Evolutionary conservation across 2,329 filamentous ascomycete genomes (phyloP).

Genomic region (Clonostachys chloroleuca): DNA sequence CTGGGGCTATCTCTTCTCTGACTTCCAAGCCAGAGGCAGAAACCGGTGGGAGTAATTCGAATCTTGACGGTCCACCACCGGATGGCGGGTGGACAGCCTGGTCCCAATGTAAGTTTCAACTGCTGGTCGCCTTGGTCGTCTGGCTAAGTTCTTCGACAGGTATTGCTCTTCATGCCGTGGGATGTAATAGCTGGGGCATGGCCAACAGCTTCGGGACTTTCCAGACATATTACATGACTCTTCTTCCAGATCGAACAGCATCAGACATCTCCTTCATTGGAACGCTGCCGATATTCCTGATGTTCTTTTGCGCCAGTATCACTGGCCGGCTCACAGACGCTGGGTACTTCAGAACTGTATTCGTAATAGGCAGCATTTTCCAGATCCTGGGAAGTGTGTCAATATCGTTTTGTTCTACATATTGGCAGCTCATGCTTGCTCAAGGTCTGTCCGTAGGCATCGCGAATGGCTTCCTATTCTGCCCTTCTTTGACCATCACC

Average conservation of each 20-base stretch:
- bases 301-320: slow-evolving; percentile 32
- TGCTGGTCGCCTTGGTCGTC: too few relatives aligned
- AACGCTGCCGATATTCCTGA: slow-evolving; percentile 37
- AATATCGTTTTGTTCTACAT: slow-evolving; percentile 33
- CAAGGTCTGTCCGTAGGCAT: slow-evolving; percentile 55
- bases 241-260: slow-evolving; percentile 17
- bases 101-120: too few relatives aligned
- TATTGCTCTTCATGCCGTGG: too few relatives aligned
- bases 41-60: too few relatives aligned
- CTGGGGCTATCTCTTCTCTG: too few relatives aligned
- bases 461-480: slow-evolving; percentile 49
- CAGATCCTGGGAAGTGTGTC: slow-evolving; percentile 40
- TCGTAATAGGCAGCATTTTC: slow-evolving; percentile 29
- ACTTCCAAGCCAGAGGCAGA: too few relatives aligned
- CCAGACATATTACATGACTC: slow-evolving; percentile 28
- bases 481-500: slow-evolving; percentile 46
- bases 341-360: slow-evolving; percentile 26
- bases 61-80: too few relatives aligned
- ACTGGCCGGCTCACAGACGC: slow-evolving; percentile 35
- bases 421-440: slow-evolving; percentile 43
- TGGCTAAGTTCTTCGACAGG: too few relatives aligned
- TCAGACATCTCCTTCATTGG: slow-evolving; percentile 37
- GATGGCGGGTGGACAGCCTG: too few relatives aligned
- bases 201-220: slow-evolving; percentile 32
- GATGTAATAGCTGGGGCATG: slow-evolving; percentile 19